Evolutionary conservation across 2,329 filamentous ascomycete species (phyloP), one percentile per base, ranked within the genome.

Genomic region (Venturia asperata): DNA sequence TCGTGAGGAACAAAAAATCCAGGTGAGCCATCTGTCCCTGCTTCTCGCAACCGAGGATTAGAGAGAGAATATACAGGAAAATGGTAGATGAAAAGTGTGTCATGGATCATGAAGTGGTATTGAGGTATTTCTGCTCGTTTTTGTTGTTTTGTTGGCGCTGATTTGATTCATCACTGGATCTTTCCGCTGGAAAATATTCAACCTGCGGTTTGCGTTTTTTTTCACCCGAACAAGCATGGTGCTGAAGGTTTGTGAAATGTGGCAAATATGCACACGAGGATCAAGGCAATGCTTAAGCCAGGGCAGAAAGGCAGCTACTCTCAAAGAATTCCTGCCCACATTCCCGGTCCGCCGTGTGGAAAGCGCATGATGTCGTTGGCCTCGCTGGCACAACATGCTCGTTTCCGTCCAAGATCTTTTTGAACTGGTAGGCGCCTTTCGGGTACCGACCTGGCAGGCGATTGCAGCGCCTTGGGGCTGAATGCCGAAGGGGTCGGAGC

Each of bases 341-440:
- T 87, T 63, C 86, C 85, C 47, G 84, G 83, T 43, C 83, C 84
- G 60, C 76, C 82, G 66, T 79, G 81, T 76, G 70, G 30, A 17
- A 81, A 81, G 49, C 77, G 74, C 67, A 76, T 78, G 11, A 64
- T 41, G 30, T 55, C 37, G 24, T 79, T 77, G 64, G 81, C 83
- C 73, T 88, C 85, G 17, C 83, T 78, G 56, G 85, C 83, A 75
- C 85, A 89, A 77, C 87, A 88, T 45, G 88, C 80, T 70, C 87
- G 83, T 77, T 90, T 90, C 67, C 83, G 79, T 69, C 82, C 79
- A 68, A 80, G 80, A 58, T 77, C 75, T 64, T 75, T 77, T 67
- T 80, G 76, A 41, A 82, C 71, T 70, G 78, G 65, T 77, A 77
- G 65, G 75, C 79, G 65, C 74, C 74, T 67, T 70, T 74, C 80